Conservation (phyloP, 2,329 filamentous ascomycete species). For the Aspergillus bombycis region DNA sequence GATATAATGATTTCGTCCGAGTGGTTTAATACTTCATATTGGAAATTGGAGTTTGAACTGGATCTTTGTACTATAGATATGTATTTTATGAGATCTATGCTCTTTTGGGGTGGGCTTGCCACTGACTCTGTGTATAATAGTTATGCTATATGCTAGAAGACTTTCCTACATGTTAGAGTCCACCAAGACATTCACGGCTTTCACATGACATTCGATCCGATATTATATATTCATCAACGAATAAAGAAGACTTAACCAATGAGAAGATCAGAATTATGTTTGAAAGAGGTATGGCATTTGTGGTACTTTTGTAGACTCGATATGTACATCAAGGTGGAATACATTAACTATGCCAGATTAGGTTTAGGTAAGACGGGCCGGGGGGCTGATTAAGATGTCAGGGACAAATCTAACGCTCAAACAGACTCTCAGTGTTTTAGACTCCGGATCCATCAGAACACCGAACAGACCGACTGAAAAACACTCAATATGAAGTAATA, state of each 20-base stretch:
- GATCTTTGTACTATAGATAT: not conserved
- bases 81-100: not conserved
- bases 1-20: not conserved
- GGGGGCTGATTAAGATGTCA: not conserved
- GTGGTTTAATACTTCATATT: not conserved
- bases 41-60: not conserved
- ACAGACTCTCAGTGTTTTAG: not conserved
- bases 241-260: not conserved
- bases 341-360: slow-evolving; percentile 4
- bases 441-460: not conserved
- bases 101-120: not conserved
- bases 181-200: not conserved
- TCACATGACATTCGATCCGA: not conserved
- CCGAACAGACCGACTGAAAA: not conserved
- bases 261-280: not conserved
- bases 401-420: not conserved
- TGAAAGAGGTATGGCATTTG: not conserved
- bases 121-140: not conserved
- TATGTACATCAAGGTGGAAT: not conserved
- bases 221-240: not conserved
- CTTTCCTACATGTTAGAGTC: not conserved
- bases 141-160: not conserved
- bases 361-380: not conserved
- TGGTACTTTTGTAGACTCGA: not conserved
- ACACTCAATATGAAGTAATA: not conserved